Base-by-base conservation (phyloP, 257 asterid genomes). In the Apocynum venetum region DNA sequence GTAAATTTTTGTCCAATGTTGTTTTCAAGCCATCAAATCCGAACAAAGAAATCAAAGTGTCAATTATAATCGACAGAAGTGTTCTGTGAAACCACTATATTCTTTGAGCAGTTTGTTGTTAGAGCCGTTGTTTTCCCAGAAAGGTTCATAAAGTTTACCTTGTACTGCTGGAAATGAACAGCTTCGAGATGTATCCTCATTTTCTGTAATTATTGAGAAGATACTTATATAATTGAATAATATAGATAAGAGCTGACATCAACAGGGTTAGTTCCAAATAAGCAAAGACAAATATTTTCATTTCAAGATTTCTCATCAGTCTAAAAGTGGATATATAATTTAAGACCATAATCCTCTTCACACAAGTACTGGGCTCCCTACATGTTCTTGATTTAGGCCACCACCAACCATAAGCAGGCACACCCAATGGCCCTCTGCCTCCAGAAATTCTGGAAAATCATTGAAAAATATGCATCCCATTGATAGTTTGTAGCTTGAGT, bases 1-100 rank as follows among this genome's bases (percentile, higher is more conserved):
- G 77, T 55, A 41, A 36, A 73, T 4, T 15, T 20, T 14, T 41
- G 4, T 49, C 64, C 35, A 57, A 19, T 5, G 36, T 20, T 55
- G 41, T 55, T 55, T 73, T 53, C 77, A 25, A 38, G 63, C 77
- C 40, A 73, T 73, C 77, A 53, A 73, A 43, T 73, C 77, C 35
- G 35, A 52, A 35, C 6, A 36, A 2, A 41, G 6, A 55, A 74
- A 64, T 31, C 10, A 13, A 41, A 25, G 64, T 43, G 35, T 35
- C 69, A 57, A 57, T 35, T 11, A 11, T 11, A 64, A 59, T 74
- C 49, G 40, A n/a, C 5, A 15, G 43, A 57, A 43, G 4, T 43
- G 14, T n/a, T 43, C 57, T 41, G 7, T 2, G 17, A 74, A 74
- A 59, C 78, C 59, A 41, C 78, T 25, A 43, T 12, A 19, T 4